Base-by-base conservation (phyloP, 164 flowering plant species). In the Macadamia tetraphylla region DNA sequence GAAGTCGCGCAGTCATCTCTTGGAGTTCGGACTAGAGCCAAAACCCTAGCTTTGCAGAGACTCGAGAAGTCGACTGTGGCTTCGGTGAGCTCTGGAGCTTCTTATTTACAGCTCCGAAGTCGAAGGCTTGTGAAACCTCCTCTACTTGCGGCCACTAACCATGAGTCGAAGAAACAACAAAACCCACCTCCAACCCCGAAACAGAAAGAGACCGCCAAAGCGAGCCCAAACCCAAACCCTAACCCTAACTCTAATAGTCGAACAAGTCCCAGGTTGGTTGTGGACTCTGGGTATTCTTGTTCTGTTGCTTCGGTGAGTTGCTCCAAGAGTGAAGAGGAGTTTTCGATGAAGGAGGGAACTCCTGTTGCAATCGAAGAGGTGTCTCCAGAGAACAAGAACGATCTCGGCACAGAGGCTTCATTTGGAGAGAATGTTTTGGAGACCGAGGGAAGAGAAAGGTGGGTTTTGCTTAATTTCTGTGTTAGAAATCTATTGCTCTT, bases 21-120 rank as follows among this genome's bases (percentile, higher is more conserved):
- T 0, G 94, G 94, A 6, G 90, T 89, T 56, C 80, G 86, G 6
- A 92, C 98, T 14, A 77, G 98, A 52, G 96, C 98, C 66, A 85
- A 74, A 81, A 84, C 95, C 79, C 86, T 85, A 58, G 94, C 98
- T 17, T 68, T 88, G 11, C 94, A 86, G 67, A 68, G 77, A 29
- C 84, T 76, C 29, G 82, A 73, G 29, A 58, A 59, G 15, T n/a
- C 70, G 9, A 29, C 74, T 29, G 3, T 78, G 14, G 56, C 72
- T 17, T 32, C 40, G 9, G 49, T 66, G 0, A 51, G 63, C 63
- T 71, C 78, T 17, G 71, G 63, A 6, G 61, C 81, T 13, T 81
- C 76, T 44, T 92, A 90, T 64, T 90, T 92, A 70, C 86, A 89
- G 83, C 93, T 90, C 14, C 79, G 98, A 14, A 87, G 84, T 70